Conservation (phyloP, 176 grass and related monocot species). For the Alopecurus myosuroides region DNA sequence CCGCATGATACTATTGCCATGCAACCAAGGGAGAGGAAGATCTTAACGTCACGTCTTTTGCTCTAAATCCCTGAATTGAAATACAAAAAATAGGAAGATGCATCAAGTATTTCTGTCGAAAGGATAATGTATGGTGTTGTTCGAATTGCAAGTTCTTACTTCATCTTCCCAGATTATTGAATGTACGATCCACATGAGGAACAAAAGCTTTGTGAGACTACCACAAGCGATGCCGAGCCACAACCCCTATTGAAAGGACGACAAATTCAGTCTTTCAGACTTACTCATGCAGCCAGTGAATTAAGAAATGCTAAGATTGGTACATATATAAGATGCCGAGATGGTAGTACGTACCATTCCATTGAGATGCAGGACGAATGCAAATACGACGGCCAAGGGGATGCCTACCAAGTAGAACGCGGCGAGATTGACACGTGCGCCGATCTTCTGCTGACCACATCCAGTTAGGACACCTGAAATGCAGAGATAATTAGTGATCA, state of each 20-base stretch:
- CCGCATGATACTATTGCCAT: neutral
- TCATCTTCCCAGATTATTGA: neutral
- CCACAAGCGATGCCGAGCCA: neutral
- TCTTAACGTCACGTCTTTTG: neutral
- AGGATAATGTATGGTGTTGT: neutral
- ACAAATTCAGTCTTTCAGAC: neutral
- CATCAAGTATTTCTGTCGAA: neutral
- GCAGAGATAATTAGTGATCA: neutral
- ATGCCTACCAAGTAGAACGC: slow-evolving; percentile 31
- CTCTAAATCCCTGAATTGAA: neutral
- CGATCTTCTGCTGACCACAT: slow-evolving; percentile 26
- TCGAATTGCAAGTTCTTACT: neutral
- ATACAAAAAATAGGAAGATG: neutral
- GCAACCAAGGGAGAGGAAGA: neutral
- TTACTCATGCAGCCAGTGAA: neutral
- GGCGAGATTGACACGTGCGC: slow-evolving; percentile 5
- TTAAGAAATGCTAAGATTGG: neutral
- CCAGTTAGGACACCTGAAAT: slow-evolving; percentile 19
- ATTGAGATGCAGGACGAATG: slow-evolving; percentile 15
- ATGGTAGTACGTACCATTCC: slow-evolving; percentile 17
- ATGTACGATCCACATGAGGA: neutral
- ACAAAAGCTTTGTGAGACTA: neutral
- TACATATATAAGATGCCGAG: neutral
- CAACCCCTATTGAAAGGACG: neutral
- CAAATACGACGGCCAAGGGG: slow-evolving; percentile 17